phyloP scores from a whole-genome alignment of 2,329 filamentous ascomycete genomes.

The Colletotrichum coccodes region DNA sequence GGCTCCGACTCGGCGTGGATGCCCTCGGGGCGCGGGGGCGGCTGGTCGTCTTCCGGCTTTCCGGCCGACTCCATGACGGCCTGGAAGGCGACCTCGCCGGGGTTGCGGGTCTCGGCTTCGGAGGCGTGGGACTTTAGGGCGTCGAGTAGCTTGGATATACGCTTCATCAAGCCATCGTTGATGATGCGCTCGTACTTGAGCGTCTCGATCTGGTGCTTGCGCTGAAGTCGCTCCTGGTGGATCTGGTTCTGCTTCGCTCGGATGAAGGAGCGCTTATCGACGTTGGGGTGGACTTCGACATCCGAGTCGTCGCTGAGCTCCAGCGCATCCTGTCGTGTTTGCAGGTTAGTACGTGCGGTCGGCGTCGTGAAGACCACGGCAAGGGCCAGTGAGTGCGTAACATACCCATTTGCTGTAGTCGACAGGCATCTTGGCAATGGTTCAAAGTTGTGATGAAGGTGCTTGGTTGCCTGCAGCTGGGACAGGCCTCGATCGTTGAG shows the following conservation, averaged over 20 bases:
- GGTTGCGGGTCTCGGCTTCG: conserved; percentile 71
- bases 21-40: conserved; percentile 79
- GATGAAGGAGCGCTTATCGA: conserved; percentile 98
- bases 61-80: conserved; percentile 85
- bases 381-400: conserved; percentile 1
- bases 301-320: conserved; percentile 99
- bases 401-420: conserved; percentile 77
- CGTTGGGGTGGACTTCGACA: conserved; percentile 97
- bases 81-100: conserved; percentile 88
- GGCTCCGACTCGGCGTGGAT: conserved; percentile 80
- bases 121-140: conserved; percentile 79
- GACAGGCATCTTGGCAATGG: conserved; percentile 56
- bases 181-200: conserved; percentile 92
- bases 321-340: conserved; percentile 74
- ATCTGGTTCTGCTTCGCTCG: conserved; percentile 98
- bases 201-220: conserved; percentile 88
- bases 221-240: conserved; percentile 87
- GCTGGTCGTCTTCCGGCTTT: conserved; percentile 78
- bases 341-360: conserved; percentile 18
- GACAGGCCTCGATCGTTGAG: conserved; percentile 4
- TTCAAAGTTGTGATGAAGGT: conserved; percentile 25
- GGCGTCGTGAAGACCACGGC: background rate
- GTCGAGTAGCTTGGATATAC: conserved; percentile 82
- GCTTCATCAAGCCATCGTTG: conserved; percentile 88
- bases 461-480: background rate